A percentile compares a stretch with the other conserved stretches of the same genome.
These are phyloP conservation scores for Penicillium freii DNA, from an alignment of 2,329 filamentous ascomycete species.

Conservation along the genomic window DNA sequence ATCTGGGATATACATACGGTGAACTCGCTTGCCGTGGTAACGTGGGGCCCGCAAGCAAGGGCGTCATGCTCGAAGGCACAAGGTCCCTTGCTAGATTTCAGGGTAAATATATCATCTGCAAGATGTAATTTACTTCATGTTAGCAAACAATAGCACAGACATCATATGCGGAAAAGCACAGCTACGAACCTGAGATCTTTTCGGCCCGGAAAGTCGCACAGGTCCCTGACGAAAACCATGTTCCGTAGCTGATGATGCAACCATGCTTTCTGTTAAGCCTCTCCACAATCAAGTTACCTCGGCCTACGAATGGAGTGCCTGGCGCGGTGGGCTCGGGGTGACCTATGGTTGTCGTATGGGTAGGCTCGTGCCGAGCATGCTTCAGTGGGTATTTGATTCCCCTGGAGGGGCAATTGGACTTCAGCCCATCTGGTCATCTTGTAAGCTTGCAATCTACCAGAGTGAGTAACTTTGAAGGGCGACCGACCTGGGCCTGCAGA, in stretches of 20 bases:
- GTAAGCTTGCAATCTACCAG: not conserved
- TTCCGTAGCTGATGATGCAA: conserved; percentile 66
- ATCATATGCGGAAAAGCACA: not conserved
- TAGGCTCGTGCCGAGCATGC: conserved; percentile 38
- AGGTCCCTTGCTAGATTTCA: conserved; percentile 57
- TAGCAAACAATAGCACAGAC: not conserved
- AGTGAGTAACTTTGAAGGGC: not conserved
- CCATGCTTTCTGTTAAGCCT: conserved; percentile 44
- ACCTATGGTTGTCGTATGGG: conserved; percentile 35
- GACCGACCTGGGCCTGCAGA: conserved; percentile 36
- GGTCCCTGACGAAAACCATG: conserved; percentile 66
- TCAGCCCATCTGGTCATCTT: conserved; percentile 49
- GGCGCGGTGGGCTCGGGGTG: conserved; percentile 33
- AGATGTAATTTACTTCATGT: not conserved
- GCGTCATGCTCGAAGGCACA: conserved; percentile 57
- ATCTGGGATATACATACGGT: conserved; percentile 24
- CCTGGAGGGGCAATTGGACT: conserved; percentile 60
- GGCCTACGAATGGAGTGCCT: conserved; percentile 53
- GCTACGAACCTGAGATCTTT: conserved; percentile 30
- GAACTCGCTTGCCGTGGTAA: conserved; percentile 31
- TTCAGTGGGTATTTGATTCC: conserved; percentile 67
- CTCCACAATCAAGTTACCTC: conserved; percentile 59
- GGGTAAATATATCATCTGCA: conserved; percentile 47
- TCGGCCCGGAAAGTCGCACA: conserved; percentile 58
- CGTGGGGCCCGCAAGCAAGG: conserved; percentile 52